A percentile compares a stretch with the other conserved stretches of the same genome.
Conservation (phyloP, 2,329 filamentous ascomycete species). For the Penicillium expansum region DNA sequence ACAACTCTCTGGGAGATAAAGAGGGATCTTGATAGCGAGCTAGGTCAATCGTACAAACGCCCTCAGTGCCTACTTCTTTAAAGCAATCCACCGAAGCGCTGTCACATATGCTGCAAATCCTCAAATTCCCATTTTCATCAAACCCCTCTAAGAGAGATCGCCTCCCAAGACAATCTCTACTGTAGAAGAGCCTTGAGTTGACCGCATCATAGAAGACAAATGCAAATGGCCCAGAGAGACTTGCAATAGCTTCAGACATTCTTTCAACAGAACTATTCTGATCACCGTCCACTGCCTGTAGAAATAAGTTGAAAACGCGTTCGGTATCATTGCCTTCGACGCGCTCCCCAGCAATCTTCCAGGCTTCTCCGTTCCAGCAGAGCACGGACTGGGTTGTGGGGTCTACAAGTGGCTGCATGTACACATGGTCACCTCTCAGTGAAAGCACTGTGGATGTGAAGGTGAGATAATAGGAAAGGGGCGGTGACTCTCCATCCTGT, state of each 20-base stretch:
- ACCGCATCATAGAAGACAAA: conserved; percentile 76
- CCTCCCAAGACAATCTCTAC: conserved; percentile 81
- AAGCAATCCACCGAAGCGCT: conserved; percentile 53
- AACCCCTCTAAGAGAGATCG: conserved; percentile 68
- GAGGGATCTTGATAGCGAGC: conserved; percentile 17
- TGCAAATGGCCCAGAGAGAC: conserved; percentile 79
- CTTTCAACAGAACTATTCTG: conserved; percentile 25
- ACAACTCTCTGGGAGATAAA: conserved; percentile 11
- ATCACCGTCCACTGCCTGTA: conserved; percentile 37
- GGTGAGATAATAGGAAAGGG: conserved; percentile 49
- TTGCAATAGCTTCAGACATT: conserved; percentile 52
- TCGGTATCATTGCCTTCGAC: conserved; percentile 76
- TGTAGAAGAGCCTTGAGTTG: conserved; percentile 68
- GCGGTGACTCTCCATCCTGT: conserved; percentile 15
- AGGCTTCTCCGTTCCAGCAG: conserved; percentile 98
- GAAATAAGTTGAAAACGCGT: conserved; percentile 61
- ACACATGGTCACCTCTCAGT: conserved; percentile 71
- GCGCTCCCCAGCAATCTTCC: conserved; percentile 62
- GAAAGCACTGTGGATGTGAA: conserved; percentile 87
- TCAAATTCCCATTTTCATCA: conserved; percentile 52
- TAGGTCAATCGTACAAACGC: conserved; percentile 69
- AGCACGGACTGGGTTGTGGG: conserved; percentile 60
- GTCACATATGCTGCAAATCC: conserved; percentile 70
- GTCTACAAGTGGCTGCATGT: conserved; percentile 70
- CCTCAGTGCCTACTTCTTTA: conserved; percentile 80